Evolutionary conservation across 441 rosid species (phyloP).

Genomic region (Euphorbia celastroides): DNA sequence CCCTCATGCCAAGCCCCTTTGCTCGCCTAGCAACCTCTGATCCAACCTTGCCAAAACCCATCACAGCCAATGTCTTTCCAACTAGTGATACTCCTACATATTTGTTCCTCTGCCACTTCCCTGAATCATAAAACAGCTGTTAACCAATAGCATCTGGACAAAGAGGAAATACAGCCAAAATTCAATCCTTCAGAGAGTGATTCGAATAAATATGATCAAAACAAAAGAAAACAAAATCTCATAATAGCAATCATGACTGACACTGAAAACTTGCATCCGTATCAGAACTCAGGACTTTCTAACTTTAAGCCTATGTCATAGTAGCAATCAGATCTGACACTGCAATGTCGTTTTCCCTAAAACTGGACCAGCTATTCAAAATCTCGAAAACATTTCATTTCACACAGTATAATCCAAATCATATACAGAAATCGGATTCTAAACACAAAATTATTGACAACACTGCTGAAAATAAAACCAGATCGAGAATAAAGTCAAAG

Average conservation of each 20-base stretch:
- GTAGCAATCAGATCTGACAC: constrained; percentile 7
- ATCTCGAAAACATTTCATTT: neutral
- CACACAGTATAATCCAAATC: constrained; percentile 2
- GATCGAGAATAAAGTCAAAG: neutral
- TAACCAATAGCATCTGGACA: no score
- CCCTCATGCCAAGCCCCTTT: constrained; percentile 90
- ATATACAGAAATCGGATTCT: neutral
- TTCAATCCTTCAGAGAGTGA: no score
- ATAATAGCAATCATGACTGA: no score
- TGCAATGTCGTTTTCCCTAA: neutral
- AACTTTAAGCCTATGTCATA: neutral
- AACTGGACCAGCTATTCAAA: neutral
- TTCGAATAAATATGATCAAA: no score
- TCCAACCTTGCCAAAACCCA: constrained; percentile 95
- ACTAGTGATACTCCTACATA: constrained; percentile 92
- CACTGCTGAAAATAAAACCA: neutral
- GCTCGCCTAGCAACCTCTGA: constrained; percentile 94
- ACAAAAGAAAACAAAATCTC: no score
- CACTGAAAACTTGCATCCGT: neutral
- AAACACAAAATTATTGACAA: constrained; percentile 2
- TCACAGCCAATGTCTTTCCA: constrained; percentile 77
- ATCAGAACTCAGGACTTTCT: neutral
- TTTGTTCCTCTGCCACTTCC: constrained; percentile 86
- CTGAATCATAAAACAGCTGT: constrained; percentile 23
- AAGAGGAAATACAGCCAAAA: no score